Conservation (phyloP, 2,329 filamentous ascomycete genomes). For the Zasmidium cellare region DNA sequence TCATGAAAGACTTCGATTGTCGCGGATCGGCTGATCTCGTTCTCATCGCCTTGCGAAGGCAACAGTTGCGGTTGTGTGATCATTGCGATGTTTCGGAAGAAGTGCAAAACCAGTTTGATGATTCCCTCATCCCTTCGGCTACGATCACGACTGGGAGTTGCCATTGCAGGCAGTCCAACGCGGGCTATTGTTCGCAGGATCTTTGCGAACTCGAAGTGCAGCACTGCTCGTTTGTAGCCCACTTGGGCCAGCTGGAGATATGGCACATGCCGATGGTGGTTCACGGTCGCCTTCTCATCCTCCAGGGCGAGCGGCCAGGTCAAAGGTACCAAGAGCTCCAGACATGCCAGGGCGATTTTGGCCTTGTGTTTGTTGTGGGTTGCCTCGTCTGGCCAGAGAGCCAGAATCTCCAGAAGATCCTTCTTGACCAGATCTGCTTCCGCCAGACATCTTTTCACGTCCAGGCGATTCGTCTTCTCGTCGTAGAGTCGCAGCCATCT, state of each 20-base stretch:
- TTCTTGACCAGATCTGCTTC: constrained; percentile 90
- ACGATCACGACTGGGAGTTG: constrained; percentile 72
- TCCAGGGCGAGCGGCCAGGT: constrained; percentile 91
- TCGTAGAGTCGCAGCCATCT: constrained; percentile 80
- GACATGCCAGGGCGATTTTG: constrained; percentile 77
- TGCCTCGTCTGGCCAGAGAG: constrained; percentile 73
- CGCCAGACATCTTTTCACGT: constrained; percentile 88
- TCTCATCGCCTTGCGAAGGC: constrained; percentile 81
- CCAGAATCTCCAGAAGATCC: constrained; percentile 86
- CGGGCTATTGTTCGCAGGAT: constrained; percentile 81
- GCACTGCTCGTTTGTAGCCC: constrained; percentile 82
- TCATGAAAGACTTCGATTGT: constrained; percentile 86
- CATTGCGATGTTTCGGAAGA: constrained; percentile 84
- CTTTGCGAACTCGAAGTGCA: constrained; percentile 76
- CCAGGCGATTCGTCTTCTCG: constrained; percentile 87
- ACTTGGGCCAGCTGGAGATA: constrained; percentile 87
- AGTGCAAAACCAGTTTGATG: constrained; percentile 85
- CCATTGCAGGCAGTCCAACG: constrained; percentile 82
- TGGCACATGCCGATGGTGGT: constrained; percentile 88
- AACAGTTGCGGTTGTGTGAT: constrained; percentile 73
- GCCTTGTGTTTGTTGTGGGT: constrained; percentile 73
- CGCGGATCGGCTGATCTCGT: constrained; percentile 82
- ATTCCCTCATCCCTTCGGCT: constrained; percentile 82
- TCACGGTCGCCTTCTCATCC: constrained; percentile 78
- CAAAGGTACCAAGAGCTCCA: constrained; percentile 87